phyloP scores from a whole-genome alignment of 805 yeast species.

The Candida insectorum region DNA sequence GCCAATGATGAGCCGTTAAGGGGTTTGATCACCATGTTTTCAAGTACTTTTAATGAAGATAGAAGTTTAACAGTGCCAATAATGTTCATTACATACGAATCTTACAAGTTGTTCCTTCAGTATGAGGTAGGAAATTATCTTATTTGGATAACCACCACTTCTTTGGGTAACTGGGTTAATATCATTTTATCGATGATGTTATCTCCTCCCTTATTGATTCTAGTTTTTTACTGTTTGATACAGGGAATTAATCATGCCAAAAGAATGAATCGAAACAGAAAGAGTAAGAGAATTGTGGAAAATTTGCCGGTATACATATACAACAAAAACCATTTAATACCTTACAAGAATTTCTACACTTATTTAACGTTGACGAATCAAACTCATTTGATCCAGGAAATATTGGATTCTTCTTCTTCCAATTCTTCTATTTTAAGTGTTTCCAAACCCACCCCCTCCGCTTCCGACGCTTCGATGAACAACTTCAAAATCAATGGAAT shows the following conservation, averaged over 20 bases:
- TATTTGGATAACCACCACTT: constrained; percentile 27
- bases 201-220: constrained; percentile 39
- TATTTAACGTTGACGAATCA: constrained; percentile 33
- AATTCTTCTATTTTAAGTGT: too few species aligned
- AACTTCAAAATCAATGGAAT: constrained; percentile 43
- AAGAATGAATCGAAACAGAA: constrained; percentile 21
- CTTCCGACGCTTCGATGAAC: constrained; percentile 20
- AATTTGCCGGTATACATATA: constrained; percentile 37
- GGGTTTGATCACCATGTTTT: constrained; percentile 55
- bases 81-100: constrained; percentile 47
- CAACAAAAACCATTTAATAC: constrained; percentile 32
- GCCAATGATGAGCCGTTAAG: constrained; percentile 49
- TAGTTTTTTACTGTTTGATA: constrained; percentile 30
- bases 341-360: constrained; percentile 19
- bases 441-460: constrained; percentile 13
- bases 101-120: constrained; percentile 24
- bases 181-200: constrained; percentile 38
- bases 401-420: neutral
- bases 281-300: constrained; percentile 30
- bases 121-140: constrained; percentile 6
- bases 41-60: constrained; percentile 41
- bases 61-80: constrained; percentile 43
- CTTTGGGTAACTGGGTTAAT: constrained; percentile 36
- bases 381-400: constrained; percentile 10
- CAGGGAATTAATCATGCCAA: constrained; percentile 26